Base-by-base conservation (phyloP, 2,329 filamentous ascomycete genomes). In the Furcasterigmium furcatum region DNA sequence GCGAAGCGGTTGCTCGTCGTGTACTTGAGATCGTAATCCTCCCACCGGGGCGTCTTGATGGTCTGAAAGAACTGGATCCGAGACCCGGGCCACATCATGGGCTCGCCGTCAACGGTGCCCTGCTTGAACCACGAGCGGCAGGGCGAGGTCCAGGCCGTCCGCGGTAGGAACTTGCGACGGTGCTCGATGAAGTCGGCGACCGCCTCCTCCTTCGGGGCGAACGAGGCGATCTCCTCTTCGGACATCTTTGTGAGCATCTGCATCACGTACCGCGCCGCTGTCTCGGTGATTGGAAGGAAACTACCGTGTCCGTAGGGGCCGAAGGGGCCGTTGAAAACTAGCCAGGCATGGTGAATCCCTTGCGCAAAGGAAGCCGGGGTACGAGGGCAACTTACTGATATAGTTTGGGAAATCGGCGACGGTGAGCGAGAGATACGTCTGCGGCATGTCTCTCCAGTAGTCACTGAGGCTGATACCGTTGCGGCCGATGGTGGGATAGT, bases 161-260 rank as follows among this genome's bases (percentile, higher is more conserved):
- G 52, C 4, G 53, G 48, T 16, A 61, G 45, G 30, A 60, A 65
- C n/a, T 56, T 55, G 22, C 51, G 47, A 22, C 57, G 58, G 39
- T 63, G 59, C 25, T 60, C 55, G n/a, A 46, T 52, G 43, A 61
- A 66, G 32, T 65, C 62, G 7, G 51, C 40, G 3, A 63, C 52
- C 2, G 61, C 52, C 20, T 52, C 52, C 20, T 52, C 48, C 22
- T 53, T 55, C 1, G 56, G 56, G 0, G 46, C 52, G 25, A 60
- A 56, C 6, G 57, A 54, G 5, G 46, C 41, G 5, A 60, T 44
- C 8, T 55, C 53, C 18, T 59, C 58, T 10, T 54, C 49, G 2
- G 52, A 56, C 50, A 60, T 52, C 45, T 62, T 58, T 21, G 41
- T 43, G 22, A 68, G 45, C 51, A 58, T 50, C 52, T 62, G 52